Conservation (phyloP, 306 rosid genomes). For the Rosa rugosa region DNA sequence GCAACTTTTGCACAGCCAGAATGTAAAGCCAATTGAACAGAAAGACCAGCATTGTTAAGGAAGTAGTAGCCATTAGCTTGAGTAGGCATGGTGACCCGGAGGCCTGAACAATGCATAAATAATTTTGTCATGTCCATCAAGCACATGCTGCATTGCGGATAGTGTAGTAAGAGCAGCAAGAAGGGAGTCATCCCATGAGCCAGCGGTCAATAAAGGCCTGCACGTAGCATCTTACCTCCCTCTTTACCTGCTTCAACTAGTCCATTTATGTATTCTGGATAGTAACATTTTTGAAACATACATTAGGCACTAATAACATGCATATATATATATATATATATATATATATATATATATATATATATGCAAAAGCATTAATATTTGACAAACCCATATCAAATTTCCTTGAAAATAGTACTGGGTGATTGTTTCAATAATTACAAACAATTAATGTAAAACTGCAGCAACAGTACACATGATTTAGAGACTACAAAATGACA, state of each 20-base stretch:
- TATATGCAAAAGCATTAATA: background rate
- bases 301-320: slow-evolving; percentile 19
- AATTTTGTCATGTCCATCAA: slow-evolving; percentile 58
- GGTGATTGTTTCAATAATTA: background rate
- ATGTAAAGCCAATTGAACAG: slow-evolving; percentile 60
- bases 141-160: slow-evolving; percentile 73
- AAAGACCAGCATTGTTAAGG: slow-evolving; percentile 75
- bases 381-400: background rate
- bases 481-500: background rate
- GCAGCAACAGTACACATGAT: background rate
- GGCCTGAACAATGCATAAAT: slow-evolving; percentile 89
- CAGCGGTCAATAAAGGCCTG: too few species aligned
- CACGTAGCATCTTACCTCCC: slow-evolving; percentile 37
- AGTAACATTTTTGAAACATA: slow-evolving; percentile 17
- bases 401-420: background rate
- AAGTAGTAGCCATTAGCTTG: slow-evolving; percentile 80
- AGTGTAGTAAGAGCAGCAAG: too few species aligned
- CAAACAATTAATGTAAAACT: background rate
- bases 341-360: too few species aligned
- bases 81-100: slow-evolving; percentile 94
- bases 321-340: too few species aligned
- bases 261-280: slow-evolving; percentile 57
- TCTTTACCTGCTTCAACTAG: slow-evolving; percentile 63
- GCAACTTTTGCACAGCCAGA: too few species aligned
- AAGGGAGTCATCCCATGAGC: too few species aligned